Base-by-base conservation (phyloP, 129 eudicot species). In the Helichrysum umbraculigerum region DNA sequence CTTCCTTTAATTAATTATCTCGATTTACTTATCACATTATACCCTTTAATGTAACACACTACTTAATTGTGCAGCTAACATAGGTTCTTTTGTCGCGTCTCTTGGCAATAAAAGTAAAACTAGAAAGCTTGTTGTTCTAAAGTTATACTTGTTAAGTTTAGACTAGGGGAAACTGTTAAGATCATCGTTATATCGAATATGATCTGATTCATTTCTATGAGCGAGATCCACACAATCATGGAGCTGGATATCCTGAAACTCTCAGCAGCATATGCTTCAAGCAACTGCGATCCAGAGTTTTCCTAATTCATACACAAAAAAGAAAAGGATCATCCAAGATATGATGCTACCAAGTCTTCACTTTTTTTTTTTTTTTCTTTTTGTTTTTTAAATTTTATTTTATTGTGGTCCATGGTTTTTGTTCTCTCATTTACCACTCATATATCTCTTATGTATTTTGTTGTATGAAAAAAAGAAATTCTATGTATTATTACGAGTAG, bases 261-360 rank as follows among this genome's bases (percentile, higher is more conserved):
- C 62, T 29, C 50, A 6, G 30, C 33, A 63, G 71, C 63, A 75
- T 75, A 75, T 75, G 79, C 72, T 32, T 11, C 70, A 61, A 15
- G 9, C 14, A 74, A 15, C 39, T 28, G 10, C 20, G 15, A 58
- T 33, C 37, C 57, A 1, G 20, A 32, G 8, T 2, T 72, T 56
- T 33, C 3, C 0, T 73, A 17, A 6, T 28, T 21, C 7, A 56
- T 28, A 20, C 7, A 70, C 25, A 70, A 70, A 72, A 12, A 72
- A 63, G 34, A 25, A 41, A 33, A 61, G n/a, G 59, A n/a, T 72
- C 32, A 33, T 56, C 58, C 19, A 44, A 11, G 17, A 44, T 44
- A 44, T 12, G 21, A 30, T 72, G 19, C 51, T 56, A n/a, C 20
- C 20, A 17, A 29, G 32, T 34, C 14, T 57, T 39, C 33, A 72